Percentiles rank a stretch among this genome's conserved stretches.
These are phyloP conservation scores for Calonectria fujianensis DNA, from an alignment of 2,329 filamentous ascomycete species.

Conservation along the genomic window DNA sequence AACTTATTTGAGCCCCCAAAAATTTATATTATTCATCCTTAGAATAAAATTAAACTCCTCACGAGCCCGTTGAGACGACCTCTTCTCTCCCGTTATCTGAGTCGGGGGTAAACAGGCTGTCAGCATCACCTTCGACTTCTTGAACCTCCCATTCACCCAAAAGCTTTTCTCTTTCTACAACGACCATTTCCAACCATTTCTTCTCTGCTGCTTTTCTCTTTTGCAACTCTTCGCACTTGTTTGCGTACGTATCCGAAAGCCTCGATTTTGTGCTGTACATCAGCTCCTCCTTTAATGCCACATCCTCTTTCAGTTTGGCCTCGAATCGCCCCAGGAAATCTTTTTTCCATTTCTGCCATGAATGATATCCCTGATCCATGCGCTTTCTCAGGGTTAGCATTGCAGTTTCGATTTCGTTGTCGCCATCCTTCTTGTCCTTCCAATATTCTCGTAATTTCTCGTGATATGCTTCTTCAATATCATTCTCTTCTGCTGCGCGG, in stretches of 20 bases:
- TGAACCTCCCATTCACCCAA: conserved; percentile 64
- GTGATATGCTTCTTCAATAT: conserved; percentile 67
- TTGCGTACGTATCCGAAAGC: conserved; percentile 55
- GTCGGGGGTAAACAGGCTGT: conserved; percentile 57
- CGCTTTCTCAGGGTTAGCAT: conserved; percentile 60
- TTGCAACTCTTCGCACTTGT: conserved; percentile 57
- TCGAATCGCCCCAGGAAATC: conserved; percentile 63
- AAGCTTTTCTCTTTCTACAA: conserved; percentile 65
- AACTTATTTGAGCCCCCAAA: not conserved
- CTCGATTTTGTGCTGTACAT: conserved; percentile 63
- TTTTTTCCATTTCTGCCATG: conserved; percentile 65
- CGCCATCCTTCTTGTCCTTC: conserved; percentile 59
- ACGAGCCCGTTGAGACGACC: conserved; percentile 17
- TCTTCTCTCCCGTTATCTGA: conserved; percentile 41
- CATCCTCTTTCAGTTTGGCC: conserved; percentile 62
- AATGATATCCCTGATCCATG: conserved; percentile 64
- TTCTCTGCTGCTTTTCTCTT: conserved; percentile 65
- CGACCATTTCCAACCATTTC: conserved; percentile 68
- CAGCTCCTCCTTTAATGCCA: conserved; percentile 63
- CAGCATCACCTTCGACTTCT: conserved; percentile 65
- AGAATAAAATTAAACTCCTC: not conserved
- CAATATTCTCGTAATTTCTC: conserved; percentile 63
- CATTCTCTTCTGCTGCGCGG: conserved; percentile 64
- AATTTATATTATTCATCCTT: conserved; percentile 1
- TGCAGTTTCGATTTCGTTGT: conserved; percentile 56